Evolutionary conservation across 192 early-diverging fungal species (phyloP).

Genomic region (Backusella morwellensis): DNA sequence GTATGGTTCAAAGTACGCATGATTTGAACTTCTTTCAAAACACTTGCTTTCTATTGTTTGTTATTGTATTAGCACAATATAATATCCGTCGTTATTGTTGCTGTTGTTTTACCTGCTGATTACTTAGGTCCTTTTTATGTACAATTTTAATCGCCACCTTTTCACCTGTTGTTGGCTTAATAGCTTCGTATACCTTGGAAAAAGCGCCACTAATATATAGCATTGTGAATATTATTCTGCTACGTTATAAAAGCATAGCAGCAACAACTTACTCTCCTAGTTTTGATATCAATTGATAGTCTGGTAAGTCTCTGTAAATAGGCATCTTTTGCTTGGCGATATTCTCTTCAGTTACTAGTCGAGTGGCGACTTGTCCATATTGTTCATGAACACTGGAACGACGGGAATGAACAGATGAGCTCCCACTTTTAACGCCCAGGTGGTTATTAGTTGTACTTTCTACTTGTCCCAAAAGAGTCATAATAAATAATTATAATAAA

Average conservation of each 20-base stretch:
- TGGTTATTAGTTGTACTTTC: not conserved
- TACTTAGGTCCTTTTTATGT: constrained; percentile 70
- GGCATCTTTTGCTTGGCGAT: constrained; percentile 27
- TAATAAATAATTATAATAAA: not conserved
- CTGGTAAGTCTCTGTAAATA: constrained; percentile 53
- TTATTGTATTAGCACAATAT: not conserved
- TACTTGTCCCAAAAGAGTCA: not conserved
- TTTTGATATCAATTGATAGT: constrained; percentile 54
- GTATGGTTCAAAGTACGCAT: constrained; percentile 77
- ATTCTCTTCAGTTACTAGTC: constrained; percentile 17
- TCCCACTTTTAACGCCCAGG: not conserved
- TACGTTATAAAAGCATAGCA: not conserved
- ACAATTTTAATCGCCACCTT: constrained; percentile 88
- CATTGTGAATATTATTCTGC: not conserved
- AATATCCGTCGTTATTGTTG: not conserved
- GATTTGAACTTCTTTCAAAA: constrained; percentile 86
- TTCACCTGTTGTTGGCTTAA: constrained; percentile 52
- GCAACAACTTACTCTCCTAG: constrained; percentile 67
- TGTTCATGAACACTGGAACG: not conserved
- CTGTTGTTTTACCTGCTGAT: constrained; percentile 54
- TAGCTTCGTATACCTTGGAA: constrained; percentile 77
- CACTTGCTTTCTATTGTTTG: constrained; percentile 60
- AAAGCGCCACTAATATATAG: constrained; percentile 70
- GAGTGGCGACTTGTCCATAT: not conserved
- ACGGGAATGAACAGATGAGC: constrained; percentile 1